These are phyloP conservation scores for Clonostachys byssicola DNA, from an alignment of 2,329 filamentous ascomycete species.

Conservation along the genomic window DNA sequence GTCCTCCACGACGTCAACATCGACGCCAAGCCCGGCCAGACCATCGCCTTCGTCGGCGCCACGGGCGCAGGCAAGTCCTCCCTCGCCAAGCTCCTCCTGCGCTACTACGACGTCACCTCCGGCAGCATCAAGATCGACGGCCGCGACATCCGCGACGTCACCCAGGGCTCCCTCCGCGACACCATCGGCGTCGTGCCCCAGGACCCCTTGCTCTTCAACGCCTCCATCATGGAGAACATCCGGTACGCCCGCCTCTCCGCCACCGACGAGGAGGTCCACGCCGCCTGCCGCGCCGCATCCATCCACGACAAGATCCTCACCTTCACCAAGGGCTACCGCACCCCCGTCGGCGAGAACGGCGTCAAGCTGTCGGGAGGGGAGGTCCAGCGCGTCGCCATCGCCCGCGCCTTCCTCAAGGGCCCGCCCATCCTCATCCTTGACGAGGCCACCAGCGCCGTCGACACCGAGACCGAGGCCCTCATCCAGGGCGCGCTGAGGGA, in stretches of 20 bases:
- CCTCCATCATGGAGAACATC: slow-evolving; percentile 33
- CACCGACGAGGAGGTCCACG: slow-evolving; percentile 43
- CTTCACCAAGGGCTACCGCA: slow-evolving; percentile 86
- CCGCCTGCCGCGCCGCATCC: slow-evolving; percentile 89
- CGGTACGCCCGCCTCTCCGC: slow-evolving; percentile 27
- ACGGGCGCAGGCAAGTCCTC: slow-evolving; percentile 94
- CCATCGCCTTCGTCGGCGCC: slow-evolving; percentile 78
- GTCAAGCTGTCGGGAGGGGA: slow-evolving; percentile 92
- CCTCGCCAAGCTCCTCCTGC: slow-evolving; percentile 85
- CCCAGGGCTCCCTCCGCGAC: slow-evolving; percentile 38
- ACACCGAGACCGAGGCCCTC: slow-evolving; percentile 69
- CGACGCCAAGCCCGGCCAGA: slow-evolving; percentile 33
- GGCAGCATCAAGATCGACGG: slow-evolving; percentile 82
- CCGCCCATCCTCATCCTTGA: slow-evolving; percentile 74
- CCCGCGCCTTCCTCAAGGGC: slow-evolving; percentile 68
- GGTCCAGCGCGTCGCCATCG: slow-evolving; percentile 95
- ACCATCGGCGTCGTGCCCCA: slow-evolving; percentile 41
- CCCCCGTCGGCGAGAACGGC: slow-evolving; percentile 91
- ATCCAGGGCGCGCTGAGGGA: slow-evolving; percentile 43
- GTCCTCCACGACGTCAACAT: slow-evolving; percentile 21
- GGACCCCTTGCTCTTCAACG: slow-evolving; percentile 39
- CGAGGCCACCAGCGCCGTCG: slow-evolving; percentile 89
- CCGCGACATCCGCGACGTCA: slow-evolving; percentile 62
- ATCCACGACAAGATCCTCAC: slow-evolving; percentile 84
- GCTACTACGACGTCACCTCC: slow-evolving; percentile 86